These are phyloP conservation scores for Globisporangium perplexum DNA, from an alignment of 352 stramenopile species.

Conservation along the genomic window DNA sequence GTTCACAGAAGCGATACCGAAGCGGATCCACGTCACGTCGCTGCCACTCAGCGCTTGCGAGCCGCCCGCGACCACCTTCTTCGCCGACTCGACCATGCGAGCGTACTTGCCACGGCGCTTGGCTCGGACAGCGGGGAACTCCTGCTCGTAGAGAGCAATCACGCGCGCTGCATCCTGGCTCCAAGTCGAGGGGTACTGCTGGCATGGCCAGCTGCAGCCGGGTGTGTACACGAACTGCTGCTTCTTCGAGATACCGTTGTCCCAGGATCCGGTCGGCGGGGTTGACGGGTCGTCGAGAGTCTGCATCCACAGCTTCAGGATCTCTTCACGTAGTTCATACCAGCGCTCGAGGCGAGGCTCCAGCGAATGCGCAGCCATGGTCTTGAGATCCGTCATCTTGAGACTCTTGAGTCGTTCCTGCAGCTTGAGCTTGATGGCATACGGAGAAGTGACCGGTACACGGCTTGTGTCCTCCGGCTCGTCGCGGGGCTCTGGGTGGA, in stretches of 20 bases:
- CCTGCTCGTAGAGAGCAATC: not conserved
- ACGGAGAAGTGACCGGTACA: not conserved
- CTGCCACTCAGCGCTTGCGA: constrained; percentile 4
- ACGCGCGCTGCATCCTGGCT: not conserved
- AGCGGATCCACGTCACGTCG: constrained; percentile 12
- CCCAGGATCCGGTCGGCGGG: constrained; percentile 7
- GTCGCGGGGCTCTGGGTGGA: constrained; percentile 7
- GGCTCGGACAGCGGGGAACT: not conserved
- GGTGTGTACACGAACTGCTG: not conserved
- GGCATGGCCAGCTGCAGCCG: constrained; percentile 2
- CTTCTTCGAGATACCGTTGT: not conserved
- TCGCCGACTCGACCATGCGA: not conserved
- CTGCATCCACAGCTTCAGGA: constrained; percentile 11
- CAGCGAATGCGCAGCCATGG: not conserved
- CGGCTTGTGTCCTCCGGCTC: constrained; percentile 10
- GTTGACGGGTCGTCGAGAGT: constrained; percentile 5
- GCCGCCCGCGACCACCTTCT: not conserved
- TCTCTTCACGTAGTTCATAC: constrained; percentile 9
- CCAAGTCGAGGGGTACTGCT: constrained; percentile 2
- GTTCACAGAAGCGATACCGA: constrained; percentile 3
- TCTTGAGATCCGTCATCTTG: not conserved
- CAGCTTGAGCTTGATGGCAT: not conserved
- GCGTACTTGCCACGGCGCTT: constrained; percentile 1
- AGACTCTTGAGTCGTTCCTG: not conserved
- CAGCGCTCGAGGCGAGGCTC: not conserved